These are phyloP conservation scores for Jimgerdemannia flammicorona DNA, from an alignment of 192 early-diverging fungal genomes.

Conservation along the genomic window DNA sequence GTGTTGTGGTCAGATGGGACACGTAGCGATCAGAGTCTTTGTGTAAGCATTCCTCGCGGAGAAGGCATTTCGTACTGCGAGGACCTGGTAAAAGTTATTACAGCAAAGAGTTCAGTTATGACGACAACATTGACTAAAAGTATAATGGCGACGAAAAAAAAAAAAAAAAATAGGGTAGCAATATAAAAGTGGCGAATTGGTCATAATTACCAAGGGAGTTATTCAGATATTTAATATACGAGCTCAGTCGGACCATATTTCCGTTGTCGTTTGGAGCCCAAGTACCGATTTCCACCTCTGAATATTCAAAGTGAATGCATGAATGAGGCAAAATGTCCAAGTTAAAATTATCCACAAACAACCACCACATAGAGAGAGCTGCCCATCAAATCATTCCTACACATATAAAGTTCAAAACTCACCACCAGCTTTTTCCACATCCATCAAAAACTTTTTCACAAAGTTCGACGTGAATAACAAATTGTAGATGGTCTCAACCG, in stretches of 20 bases:
- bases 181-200: background rate
- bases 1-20: slow-evolving; percentile 42
- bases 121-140: background rate
- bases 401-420: background rate
- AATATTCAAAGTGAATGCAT: background rate
- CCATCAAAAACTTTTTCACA: slow-evolving; percentile 34
- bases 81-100: slow-evolving; percentile 28
- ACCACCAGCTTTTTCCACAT: slow-evolving; percentile 47
- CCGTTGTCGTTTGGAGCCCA: slow-evolving; percentile 19
- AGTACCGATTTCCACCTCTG: slow-evolving; percentile 34
- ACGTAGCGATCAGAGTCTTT: slow-evolving; percentile 45
- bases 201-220: slow-evolving; percentile 34
- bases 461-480: slow-evolving; percentile 50
- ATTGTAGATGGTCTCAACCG: slow-evolving; percentile 46
- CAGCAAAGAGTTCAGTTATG: background rate
- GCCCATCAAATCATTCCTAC: too few species aligned
- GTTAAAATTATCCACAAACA: too few species aligned
- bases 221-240: slow-evolving; percentile 37
- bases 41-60: slow-evolving; percentile 44
- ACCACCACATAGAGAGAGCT: too few species aligned
- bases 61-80: slow-evolving; percentile 48
- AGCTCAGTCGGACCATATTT: slow-evolving; percentile 17
- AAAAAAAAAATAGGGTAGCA: background rate
- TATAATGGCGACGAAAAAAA: background rate
- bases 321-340: too few species aligned